Conservation (phyloP, 208 protist species). For the Trichomonas tenax region DNA sequence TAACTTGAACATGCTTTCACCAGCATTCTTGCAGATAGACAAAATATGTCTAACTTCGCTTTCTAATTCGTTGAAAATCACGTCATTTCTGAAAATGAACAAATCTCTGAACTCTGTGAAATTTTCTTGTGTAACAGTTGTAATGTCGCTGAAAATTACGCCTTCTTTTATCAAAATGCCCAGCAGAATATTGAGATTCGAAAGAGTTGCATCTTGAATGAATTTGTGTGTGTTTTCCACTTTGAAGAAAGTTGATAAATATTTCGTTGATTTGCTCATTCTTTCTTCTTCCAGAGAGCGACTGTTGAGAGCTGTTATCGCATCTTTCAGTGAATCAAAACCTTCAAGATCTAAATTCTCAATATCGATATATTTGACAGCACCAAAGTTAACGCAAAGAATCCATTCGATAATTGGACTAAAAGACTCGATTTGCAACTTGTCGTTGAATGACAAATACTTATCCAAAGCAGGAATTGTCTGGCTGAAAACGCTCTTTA, state of each 20-base stretch:
- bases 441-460: not conserved
- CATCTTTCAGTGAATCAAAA: not conserved
- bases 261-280: not conserved
- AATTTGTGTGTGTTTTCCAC: not conserved
- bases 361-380: not conserved
- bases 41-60: not conserved
- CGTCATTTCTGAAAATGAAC: not conserved
- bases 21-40: not conserved
- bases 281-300: not conserved
- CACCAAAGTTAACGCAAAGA: not conserved
- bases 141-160: not conserved
- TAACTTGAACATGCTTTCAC: not conserved
- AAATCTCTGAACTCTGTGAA: not conserved
- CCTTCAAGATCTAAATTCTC: not conserved
- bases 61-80: not conserved
- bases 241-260: not conserved
- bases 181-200: not conserved
- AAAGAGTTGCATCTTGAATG: not conserved
- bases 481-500: not conserved
- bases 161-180: not conserved
- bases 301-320: not conserved
- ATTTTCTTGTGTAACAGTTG: not conserved
- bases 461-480: not conserved
- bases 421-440: not conserved
- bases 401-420: not conserved